Percentiles rank a stretch among this genome's conserved stretches.
phyloP scores from a whole-genome alignment of 192 early-diverging fungal species.

The Thamnidium elegans region DNA sequence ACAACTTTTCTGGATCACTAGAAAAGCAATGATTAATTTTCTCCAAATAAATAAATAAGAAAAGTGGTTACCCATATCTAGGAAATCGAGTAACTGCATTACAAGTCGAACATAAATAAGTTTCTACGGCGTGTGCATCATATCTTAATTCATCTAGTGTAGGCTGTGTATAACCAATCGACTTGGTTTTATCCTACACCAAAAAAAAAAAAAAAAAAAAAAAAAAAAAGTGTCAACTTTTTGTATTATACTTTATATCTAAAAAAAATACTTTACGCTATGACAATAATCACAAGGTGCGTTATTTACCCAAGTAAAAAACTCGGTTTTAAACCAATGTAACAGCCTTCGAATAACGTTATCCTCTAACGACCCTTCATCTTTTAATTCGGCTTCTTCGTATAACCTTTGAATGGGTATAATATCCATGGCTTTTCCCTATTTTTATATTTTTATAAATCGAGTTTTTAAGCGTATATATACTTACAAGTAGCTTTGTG shows the following conservation, averaged over 20 bases:
- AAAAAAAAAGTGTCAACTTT: background rate
- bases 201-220: background rate
- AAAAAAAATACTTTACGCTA: conserved; percentile 1
- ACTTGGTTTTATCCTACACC: conserved; percentile 22
- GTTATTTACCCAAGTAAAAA: conserved; percentile 51
- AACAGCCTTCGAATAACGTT: conserved; percentile 36
- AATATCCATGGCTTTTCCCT: conserved; percentile 42
- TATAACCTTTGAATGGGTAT: conserved; percentile 42
- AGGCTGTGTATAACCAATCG: conserved; percentile 21
- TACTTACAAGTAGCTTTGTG: background rate
- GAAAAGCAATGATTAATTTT: background rate
- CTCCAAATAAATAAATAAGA: background rate
- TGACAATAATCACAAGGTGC: conserved; percentile 41
- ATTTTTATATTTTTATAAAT: background rate
- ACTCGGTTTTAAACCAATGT: conserved; percentile 54
- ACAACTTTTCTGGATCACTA: conserved; percentile 40
- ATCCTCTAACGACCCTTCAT: conserved; percentile 8
- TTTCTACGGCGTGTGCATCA: conserved; percentile 42
- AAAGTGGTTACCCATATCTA: conserved; percentile 36
- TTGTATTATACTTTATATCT: background rate
- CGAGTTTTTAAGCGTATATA: background rate
- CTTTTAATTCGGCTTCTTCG: conserved; percentile 36
- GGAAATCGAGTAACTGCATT: conserved; percentile 44
- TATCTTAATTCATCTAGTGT: conserved; percentile 37
- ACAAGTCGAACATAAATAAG: conserved; percentile 41